These are phyloP conservation scores for Pelargonium fulgidum DNA, from an alignment of 441 rosid species.

Conservation along the genomic window DNA sequence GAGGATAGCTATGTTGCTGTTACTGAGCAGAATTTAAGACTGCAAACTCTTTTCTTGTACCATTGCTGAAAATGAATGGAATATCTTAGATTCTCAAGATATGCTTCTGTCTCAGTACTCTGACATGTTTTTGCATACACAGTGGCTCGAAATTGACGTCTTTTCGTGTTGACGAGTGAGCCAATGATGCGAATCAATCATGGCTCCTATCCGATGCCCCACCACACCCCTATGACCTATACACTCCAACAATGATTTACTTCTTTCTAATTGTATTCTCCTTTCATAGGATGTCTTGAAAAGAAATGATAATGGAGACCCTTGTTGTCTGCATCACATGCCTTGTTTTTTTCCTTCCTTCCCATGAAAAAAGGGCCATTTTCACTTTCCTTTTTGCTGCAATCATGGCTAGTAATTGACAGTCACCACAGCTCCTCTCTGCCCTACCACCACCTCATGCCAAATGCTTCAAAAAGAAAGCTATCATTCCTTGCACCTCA, in stretches of 20 bases:
- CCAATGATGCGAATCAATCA: conserved; percentile 32
- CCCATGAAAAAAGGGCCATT: conserved; percentile 17
- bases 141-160: conserved; percentile 11
- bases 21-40: conserved; percentile 8
- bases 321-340: conserved; percentile 27
- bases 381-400: conserved; percentile 13
- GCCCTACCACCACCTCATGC: conserved; percentile 18
- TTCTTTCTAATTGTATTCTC: background rate
- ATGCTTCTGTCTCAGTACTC: no score
- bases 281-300: conserved; percentile 10
- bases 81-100: no score
- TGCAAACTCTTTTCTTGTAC: background rate
- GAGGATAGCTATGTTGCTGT: conserved; percentile 46
- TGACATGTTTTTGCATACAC: background rate
- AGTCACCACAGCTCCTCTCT: conserved; percentile 9
- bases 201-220: conserved; percentile 33
- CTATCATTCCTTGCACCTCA: conserved; percentile 17
- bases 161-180: conserved; percentile 20
- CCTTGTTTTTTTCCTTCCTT: conserved; percentile 7
- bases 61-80: no score
- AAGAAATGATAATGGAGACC: conserved; percentile 20
- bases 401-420: conserved; percentile 11
- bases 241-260: background rate
- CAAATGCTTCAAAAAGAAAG: conserved; percentile 7
- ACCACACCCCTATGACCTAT: conserved; percentile 6